Base-by-base conservation (phyloP, 176 grass and related monocot genomes). In the Cymbopogon citratus region DNA sequence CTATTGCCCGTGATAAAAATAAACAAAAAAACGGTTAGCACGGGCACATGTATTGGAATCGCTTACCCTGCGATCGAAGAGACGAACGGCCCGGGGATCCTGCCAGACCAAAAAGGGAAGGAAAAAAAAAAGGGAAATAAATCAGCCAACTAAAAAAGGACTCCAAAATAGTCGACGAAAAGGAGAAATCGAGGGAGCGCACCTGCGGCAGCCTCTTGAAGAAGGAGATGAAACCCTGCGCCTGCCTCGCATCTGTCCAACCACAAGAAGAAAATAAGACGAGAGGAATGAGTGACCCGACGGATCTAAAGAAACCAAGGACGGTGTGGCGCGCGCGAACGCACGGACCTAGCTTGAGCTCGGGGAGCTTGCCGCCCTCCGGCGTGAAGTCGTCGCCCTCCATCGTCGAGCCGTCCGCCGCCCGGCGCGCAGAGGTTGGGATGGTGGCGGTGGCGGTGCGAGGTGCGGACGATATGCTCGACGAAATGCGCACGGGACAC, bases 191-290 rank as follows among this genome's bases (percentile, higher is more conserved):
- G 63, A 68, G 54, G 25, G 18, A 67, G 41, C 90, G 65, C 63
- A 94, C 95, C 75, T 88, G 87, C 8, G 95, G 90, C 9, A 98
- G 69, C 51, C 73, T 92, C 76, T 88, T 94, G 88, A 98, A 93
- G 86, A 98, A 98, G 38, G 95, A 92, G 75, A 94, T 98, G 87
- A 98, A 98, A 36, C 95, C 95, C 84, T 94, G 92, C 19, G 90
- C 90, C 78, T 98, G 95, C 65, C 92, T 91, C 33, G 90, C 86
- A 89, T 98, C 95, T 98, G 76, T 38, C 62, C 60, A 71, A 28
- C 25, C 69, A 61, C 13, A 51, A 59, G 21, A 49, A 2, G n/a
- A 11, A 44, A 69, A 61, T 14, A 71, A 70, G 19, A 54, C 27
- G 4, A 77, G 63, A 14, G 56, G 51, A 64, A 56, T 25, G 56